phyloP scores from a whole-genome alignment of 208 protist species.

The Leishmania braziliensis region DNA sequence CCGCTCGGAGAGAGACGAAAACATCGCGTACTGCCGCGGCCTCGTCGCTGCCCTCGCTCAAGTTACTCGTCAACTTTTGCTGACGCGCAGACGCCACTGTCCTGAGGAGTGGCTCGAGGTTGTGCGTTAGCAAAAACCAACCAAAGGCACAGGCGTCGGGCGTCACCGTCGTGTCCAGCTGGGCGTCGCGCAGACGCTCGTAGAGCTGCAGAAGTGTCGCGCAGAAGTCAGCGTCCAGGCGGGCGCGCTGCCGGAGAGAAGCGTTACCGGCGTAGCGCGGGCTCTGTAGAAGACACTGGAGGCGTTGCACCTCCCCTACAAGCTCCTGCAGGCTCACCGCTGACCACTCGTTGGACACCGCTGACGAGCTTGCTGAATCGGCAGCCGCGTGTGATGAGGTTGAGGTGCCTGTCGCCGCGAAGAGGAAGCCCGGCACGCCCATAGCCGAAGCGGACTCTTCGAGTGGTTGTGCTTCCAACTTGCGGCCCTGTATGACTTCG shows the following conservation, averaged over 20 bases:
- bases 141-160: conserved; percentile 54
- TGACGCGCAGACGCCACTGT: conserved; percentile 5
- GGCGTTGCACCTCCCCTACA: conserved; percentile 35
- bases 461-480: neutral
- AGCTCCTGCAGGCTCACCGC: conserved; percentile 47
- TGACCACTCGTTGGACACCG: neutral
- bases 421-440: conserved; percentile 18
- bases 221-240: conserved; percentile 23
- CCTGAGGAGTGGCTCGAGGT: conserved; percentile 34
- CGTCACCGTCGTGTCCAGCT: conserved; percentile 59
- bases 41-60: conserved; percentile 1
- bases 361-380: neutral
- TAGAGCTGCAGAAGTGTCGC: conserved; percentile 42
- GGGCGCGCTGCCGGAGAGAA: conserved; percentile 26
- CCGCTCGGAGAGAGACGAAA: conserved; percentile 29
- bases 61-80: neutral
- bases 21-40: conserved; percentile 25
- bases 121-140: conserved; percentile 46
- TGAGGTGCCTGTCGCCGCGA: neutral
- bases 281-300: conserved; percentile 31
- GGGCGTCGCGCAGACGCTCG: conserved; percentile 35
- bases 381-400: neutral
- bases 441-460: neutral
- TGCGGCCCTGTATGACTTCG: neutral
- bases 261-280: conserved; percentile 41